Conservation (phyloP, 192 early-diverging fungal genomes). For the Diversispora epigaea region DNA sequence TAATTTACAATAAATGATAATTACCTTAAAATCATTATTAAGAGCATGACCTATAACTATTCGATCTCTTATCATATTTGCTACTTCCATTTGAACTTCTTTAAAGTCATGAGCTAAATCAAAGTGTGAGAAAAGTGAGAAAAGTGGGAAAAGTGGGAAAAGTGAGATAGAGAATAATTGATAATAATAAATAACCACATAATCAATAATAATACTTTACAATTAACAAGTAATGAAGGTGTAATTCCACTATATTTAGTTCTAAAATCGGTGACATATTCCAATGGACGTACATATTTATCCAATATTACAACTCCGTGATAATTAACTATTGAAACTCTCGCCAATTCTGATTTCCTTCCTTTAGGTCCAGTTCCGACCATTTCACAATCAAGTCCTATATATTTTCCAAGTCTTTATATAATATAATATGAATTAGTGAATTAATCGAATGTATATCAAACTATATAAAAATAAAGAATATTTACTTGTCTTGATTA, state of each 20-base stretch:
- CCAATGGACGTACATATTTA: constrained; percentile 77
- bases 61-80: constrained; percentile 79
- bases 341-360: constrained; percentile 77
- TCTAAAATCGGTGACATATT: constrained; percentile 89
- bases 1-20: background rate
- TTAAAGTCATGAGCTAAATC: constrained; percentile 65
- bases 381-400: constrained; percentile 99
- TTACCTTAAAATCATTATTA: constrained; percentile 75
- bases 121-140: constrained; percentile 4
- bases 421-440: background rate
- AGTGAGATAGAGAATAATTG: too few species aligned
- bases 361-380: constrained; percentile 92
- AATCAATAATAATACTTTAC: background rate
- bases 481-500: background rate
- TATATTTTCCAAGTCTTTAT: constrained; percentile 71
- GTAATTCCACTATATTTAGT: constrained; percentile 92
- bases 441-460: background rate
- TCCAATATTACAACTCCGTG: constrained; percentile 86
- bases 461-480: background rate
- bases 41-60: constrained; percentile 92
- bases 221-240: constrained; percentile 57
- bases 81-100: constrained; percentile 76
- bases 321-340: constrained; percentile 93
- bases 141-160: background rate
- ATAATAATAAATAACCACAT: background rate